Evolutionary conservation across 805 yeast genomes (phyloP), one percentile per base, ranked within the genome.

Genomic region (Metschnikowia cerradonensis): DNA sequence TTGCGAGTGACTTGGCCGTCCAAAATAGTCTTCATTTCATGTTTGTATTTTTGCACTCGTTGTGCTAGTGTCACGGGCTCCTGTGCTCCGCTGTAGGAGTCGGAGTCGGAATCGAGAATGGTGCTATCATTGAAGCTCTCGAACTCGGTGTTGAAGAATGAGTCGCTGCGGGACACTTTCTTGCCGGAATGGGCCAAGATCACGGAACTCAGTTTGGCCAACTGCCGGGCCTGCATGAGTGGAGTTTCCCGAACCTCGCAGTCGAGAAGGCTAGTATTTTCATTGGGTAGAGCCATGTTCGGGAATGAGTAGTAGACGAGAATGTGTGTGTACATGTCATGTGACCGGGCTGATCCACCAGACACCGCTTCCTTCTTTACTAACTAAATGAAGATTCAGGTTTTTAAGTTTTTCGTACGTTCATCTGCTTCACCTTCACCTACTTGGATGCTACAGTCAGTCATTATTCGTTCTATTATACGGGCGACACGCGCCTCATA

Each of bases 151-250:
- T 58, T 60, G 51, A 61, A 57, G 45, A 67, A 63, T 19, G 74
- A 66, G 19, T 69, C 48, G 2, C 67, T 50, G 30, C 76, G 60
- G 34, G 65, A 70, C 2, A 73, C 76, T 41, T 70, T 59, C 51
- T 69, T 68, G 1, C 77, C 78, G 1, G 76, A 65, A 4, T 56
- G 56, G 5, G 78, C 72, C 19, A 73, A 49, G 38, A 73, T 73
- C 10, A 73, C 76, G 13, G 75, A 69, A 42, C 66, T 64, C 51
- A 55, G 62, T 42, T 67, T 57, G 44, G 55, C 53, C 51, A 52
- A 50, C 30, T 37, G 41, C 19, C 48, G 17, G 23, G 26, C 13
- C 6, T 41, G 32, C 14, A 23, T 10, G 30, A 41, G 34, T 6
- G 48, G 48, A n/a, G 45, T 30, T 17, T 47, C 41, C 19, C 41